Evolutionary conservation across 805 yeast genomes (phyloP).

Genomic region (Blastobotrys attinorum): DNA sequence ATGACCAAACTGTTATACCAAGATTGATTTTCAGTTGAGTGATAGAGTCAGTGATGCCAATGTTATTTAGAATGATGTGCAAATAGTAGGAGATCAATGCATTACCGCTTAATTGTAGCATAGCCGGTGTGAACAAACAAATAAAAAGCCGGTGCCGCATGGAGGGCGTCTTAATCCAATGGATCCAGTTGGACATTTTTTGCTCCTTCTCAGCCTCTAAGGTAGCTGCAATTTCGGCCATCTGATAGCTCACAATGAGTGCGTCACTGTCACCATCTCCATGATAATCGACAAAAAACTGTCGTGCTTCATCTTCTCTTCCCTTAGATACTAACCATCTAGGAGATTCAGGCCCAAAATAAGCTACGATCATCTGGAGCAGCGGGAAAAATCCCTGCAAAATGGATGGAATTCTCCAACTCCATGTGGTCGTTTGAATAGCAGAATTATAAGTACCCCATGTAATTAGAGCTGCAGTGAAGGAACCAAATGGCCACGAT

Average conservation of each 20-base stretch:
- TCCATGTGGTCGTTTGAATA: conserved; percentile 17
- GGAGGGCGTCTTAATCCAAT: conserved; percentile 10
- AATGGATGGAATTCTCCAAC: conserved; percentile 69
- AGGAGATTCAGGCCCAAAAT: conserved; percentile 48
- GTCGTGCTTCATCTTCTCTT: conserved; percentile 29
- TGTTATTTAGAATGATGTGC: conserved; percentile 41
- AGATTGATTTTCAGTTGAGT: conserved; percentile 15
- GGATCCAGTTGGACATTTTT: conserved; percentile 11
- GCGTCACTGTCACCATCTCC: conserved; percentile 13
- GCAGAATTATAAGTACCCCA: conserved; percentile 17
- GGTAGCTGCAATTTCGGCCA: conserved; percentile 17
- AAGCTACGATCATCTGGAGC: conserved; percentile 49
- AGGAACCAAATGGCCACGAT: conserved; percentile 1
- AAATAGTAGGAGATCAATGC: conserved; percentile 35
- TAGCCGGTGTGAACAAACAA: conserved; percentile 8
- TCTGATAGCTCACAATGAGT: conserved; percentile 10
- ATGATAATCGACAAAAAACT: conserved; percentile 23
- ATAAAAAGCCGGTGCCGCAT: conserved; percentile 11
- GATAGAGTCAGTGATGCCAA: conserved; percentile 39
- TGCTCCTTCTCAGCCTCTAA: conserved; percentile 17
- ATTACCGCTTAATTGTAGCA: conserved; percentile 15
- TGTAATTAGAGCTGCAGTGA: conserved; percentile 4
- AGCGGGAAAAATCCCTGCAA: conserved; percentile 58
- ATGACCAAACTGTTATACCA: conserved; percentile 10
- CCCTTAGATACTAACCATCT: conserved; percentile 27